A percentile compares a stretch with the other conserved stretches of the same genome.
These are phyloP conservation scores for Suhomyces bolitotheri DNA, from an alignment of 1,139 yeast species.

Conservation along the genomic window DNA sequence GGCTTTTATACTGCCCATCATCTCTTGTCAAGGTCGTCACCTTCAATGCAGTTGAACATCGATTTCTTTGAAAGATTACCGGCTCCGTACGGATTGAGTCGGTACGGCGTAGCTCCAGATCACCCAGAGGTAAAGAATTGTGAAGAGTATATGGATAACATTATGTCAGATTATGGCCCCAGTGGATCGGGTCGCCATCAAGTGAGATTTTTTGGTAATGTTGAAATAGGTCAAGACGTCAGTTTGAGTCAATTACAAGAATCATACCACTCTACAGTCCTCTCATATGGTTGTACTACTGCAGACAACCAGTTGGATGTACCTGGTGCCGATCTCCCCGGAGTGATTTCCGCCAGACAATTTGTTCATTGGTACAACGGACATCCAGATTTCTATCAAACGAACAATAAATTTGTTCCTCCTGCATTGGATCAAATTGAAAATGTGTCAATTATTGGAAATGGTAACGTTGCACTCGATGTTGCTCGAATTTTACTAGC, in stretches of 20 bases:
- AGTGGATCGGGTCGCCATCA: slow-evolving; percentile 21
- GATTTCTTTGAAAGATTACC: slow-evolving; percentile 81
- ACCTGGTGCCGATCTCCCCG: slow-evolving; percentile 60
- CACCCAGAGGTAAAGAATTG: slow-evolving; percentile 95
- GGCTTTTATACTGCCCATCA: slow-evolving; percentile 90
- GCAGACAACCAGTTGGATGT: slow-evolving; percentile 57
- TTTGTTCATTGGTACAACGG: slow-evolving; percentile 98
- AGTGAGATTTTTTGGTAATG: slow-evolving; percentile 73
- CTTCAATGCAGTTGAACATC: slow-evolving; percentile 38
- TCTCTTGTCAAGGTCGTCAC: slow-evolving; percentile 51
- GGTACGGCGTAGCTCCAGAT: slow-evolving; percentile 99
- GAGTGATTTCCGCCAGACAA: slow-evolving; percentile 79
- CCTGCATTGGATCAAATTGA: slow-evolving; percentile 62
- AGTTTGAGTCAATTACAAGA: slow-evolving; percentile 48
- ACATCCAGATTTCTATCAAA: slow-evolving; percentile 57
- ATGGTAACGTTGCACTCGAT: slow-evolving; percentile 97
- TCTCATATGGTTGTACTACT: slow-evolving; percentile 79
- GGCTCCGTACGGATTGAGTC: slow-evolving; percentile 84
- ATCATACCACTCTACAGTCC: slow-evolving; percentile 68
- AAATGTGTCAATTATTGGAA: slow-evolving; percentile 83
- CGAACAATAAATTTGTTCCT: slow-evolving; percentile 28
- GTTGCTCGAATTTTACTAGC: slow-evolving; percentile 77
- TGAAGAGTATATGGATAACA: slow-evolving; percentile 73
- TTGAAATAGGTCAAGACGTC: slow-evolving; percentile 59
- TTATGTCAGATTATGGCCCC: slow-evolving; percentile 38